phyloP scores from a whole-genome alignment of 1,139 yeast genomes.

The Nakaseomyces sp. region DNA sequence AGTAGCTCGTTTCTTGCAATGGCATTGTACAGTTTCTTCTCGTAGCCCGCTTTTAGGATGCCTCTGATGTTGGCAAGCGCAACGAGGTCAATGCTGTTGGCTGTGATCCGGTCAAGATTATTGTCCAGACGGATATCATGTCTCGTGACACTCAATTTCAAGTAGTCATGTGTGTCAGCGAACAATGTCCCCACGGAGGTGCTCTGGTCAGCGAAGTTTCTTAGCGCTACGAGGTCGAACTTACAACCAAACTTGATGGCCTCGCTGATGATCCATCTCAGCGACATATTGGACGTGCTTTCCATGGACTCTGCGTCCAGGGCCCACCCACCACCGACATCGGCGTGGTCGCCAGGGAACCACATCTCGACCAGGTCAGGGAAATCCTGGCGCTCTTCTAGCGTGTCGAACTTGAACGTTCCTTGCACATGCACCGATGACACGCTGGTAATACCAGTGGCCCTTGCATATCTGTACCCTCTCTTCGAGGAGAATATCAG shows the following conservation, averaged over 20 bases:
- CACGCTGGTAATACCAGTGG: not conserved
- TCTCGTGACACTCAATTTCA: constrained; percentile 23
- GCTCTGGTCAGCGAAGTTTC: constrained; percentile 35
- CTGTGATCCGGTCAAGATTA: not conserved
- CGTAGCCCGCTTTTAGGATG: not conserved
- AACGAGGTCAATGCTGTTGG: not conserved
- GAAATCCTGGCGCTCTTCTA: constrained; percentile 1
- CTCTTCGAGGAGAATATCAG: not conserved
- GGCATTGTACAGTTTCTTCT: constrained; percentile 2
- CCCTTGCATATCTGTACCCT: constrained; percentile 1
- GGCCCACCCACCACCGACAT: constrained; percentile 57
- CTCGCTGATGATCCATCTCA: constrained; percentile 52
- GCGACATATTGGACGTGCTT: constrained; percentile 38
- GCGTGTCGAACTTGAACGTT: constrained; percentile 4
- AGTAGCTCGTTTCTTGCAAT: constrained; percentile 2
- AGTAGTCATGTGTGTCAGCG: constrained; percentile 42
- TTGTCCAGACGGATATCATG: not conserved
- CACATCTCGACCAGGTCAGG: constrained; percentile 45
- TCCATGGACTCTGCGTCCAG: constrained; percentile 35
- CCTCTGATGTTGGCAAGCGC: constrained; percentile 2
- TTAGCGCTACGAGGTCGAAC: constrained; percentile 37
- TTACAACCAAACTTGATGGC: constrained; percentile 42
- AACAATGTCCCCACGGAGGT: constrained; percentile 36
- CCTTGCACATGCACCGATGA: constrained; percentile 5
- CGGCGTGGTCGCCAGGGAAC: constrained; percentile 63